Evolutionary conservation across 2,329 filamentous ascomycete genomes (phyloP), one percentile per base, ranked within the genome.

Genomic region (Xylaria sp.): DNA sequence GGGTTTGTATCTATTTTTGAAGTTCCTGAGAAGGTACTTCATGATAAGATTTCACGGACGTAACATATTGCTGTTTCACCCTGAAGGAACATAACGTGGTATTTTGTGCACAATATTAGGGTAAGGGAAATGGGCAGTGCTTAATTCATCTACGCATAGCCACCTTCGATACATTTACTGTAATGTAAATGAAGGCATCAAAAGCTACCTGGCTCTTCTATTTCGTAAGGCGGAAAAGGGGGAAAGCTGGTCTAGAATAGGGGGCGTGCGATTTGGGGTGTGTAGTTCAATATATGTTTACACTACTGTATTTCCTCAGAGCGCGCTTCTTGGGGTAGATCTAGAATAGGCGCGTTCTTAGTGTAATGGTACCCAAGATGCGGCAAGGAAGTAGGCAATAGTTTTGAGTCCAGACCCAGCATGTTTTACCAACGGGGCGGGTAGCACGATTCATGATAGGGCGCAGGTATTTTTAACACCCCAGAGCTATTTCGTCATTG

Each of bases 381-480:
- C 41, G 41, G 51, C 20, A 56, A 37, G 59, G 34, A 54, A 41
- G 28, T 46, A 34, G 31, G 1, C 10, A 62, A 57, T 55, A 41
- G 28, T 57, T 39, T 57, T 20, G 25, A 48, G 28, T 23, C 54
- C 12, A 25, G 48, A 59, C 37, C 54, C 15, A 31, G 20, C 4
- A 48, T 39, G 46, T 25, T 59, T 44, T 58, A 64, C 59, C 59
- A 59, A 59, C 46, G 61, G 65, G 10, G 31, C 39, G 54, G 65
- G 48, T 58, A 44, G 50, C 39, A 64, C 57, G 60, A 63, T 59
- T 67, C 54, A 64, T 63, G 46, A 44, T 56, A 34, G 51, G 51
- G n/a, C 13, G 20, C 41, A 13, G 66, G 20, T 60, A 55, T 51
- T 56, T 60, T 52, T 34, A 61, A 44, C 13, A 4, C 12, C 56